These are phyloP conservation scores for Phytophthora ohioensis DNA, from an alignment of 352 stramenopile species.

Conservation along the genomic window DNA sequence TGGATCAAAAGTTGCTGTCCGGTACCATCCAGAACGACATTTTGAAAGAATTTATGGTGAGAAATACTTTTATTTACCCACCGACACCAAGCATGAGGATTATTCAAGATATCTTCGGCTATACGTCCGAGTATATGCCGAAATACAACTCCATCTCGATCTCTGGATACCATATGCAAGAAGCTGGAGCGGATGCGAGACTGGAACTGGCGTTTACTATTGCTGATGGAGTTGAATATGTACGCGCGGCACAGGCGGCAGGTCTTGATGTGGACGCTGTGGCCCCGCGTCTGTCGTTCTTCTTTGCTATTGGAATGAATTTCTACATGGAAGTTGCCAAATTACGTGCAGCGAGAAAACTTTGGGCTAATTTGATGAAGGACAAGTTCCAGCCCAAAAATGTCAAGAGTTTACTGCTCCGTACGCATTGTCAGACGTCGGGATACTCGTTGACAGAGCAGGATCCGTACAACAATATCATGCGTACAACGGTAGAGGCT, in stretches of 20 bases:
- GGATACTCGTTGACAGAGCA: slow-evolving; percentile 97
- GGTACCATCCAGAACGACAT: slow-evolving; percentile 96
- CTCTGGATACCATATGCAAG: slow-evolving; percentile 98
- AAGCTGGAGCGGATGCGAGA: slow-evolving; percentile 94
- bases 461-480: slow-evolving; percentile 98
- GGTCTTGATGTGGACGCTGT: slow-evolving; percentile 95
- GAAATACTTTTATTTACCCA: slow-evolving; percentile 99
- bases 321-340: slow-evolving; percentile 99
- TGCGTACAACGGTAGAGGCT: slow-evolving; percentile 97
- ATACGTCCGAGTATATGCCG: slow-evolving; percentile 96
- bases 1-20: slow-evolving; percentile 87
- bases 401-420: slow-evolving; percentile 92
- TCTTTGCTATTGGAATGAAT: slow-evolving; percentile 98
- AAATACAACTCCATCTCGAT: slow-evolving; percentile 99
- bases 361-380: slow-evolving; percentile 96
- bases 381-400: slow-evolving; percentile 96
- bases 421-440: slow-evolving; percentile 97
- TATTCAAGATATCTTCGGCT: slow-evolving; percentile 98
- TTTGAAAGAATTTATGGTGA: slow-evolving; percentile 97
- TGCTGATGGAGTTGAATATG: slow-evolving; percentile 97
- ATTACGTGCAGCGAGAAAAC: slow-evolving; percentile 91
- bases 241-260: slow-evolving; percentile 91
- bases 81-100: slow-evolving; percentile 94
- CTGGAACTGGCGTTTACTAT: slow-evolving; percentile 98
- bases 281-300: slow-evolving; percentile 96